Base-by-base conservation (phyloP, 208 protist genomes). In the Leishmania tropica region DNA sequence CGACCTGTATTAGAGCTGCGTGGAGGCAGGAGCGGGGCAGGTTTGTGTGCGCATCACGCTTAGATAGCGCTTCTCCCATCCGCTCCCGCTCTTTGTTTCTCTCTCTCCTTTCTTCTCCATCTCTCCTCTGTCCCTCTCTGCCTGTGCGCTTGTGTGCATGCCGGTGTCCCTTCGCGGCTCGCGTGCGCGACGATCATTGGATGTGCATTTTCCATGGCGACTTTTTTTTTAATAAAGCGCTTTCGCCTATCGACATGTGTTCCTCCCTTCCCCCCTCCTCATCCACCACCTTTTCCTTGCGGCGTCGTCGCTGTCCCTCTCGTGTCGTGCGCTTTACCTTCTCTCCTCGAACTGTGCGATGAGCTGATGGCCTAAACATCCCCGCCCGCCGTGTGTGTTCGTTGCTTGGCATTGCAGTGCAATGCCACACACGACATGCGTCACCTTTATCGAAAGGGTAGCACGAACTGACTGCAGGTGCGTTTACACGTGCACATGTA, bases 1-100 rank as follows among this genome's bases (percentile, higher is more conserved):
- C 75, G 93, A 90, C 37, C 54, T 94, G 68, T 96, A 96, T 78
- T 96, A 80, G 68, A 42, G 24, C 7, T 56, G 42, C 10, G 56
- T 65, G 7, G 31, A 31, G 31, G 31, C 31, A 31, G 37, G 40
- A 45, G 37, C 19, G 19, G 35, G 19, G 67, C 13, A 45, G 67
- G 17, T 48, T 47, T 47, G 19, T 72, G 47, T 42, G 73, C 73
- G n/a, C 42, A 62, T 35, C 73, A 45, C 10, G 47, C 28, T 21
- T 21, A 3, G 45, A 35, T 54, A 15, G 2, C 70, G 7, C 40
- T 51, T 28, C 40, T n/a, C 40, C 21, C 40, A 35, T 48, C 19
- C 17, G 67, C 40, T 19, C 24, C 51, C 15, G 15, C 21, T 15
- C 67, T 72, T 35, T 72, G 40, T 1, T 24, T 7, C 40, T 13